Evolutionary conservation across 192 early-diverging fungal species (phyloP), one percentile per base, ranked within the genome.

Genomic region (Linderina pennispora): DNA sequence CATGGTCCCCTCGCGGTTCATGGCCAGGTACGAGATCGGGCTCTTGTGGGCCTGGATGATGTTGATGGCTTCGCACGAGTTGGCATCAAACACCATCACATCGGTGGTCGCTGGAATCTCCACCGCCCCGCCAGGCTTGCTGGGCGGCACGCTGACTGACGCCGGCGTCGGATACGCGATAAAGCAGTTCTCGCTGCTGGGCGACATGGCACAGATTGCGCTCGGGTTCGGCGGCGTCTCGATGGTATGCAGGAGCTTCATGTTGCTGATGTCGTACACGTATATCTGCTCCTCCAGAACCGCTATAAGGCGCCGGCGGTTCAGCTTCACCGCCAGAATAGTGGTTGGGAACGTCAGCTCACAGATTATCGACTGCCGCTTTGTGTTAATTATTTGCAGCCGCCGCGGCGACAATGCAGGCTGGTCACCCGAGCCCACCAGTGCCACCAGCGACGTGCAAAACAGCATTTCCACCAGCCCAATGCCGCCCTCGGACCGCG

Each of bases 401-500:
- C 89, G 77, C 45, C 93, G 78, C 35, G 92, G 90, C 25, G 89
- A 91, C 40, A 89, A 83, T 24, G 81, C 50, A 17, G 90, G 88
- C 48, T 92, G 89, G 53, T 93, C 90, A 7, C 92, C 92, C 15
- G 91, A 84, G 4, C 93, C 96, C 8, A 97, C 94, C 20, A 99
- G 76, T 2, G 96, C 96, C 0, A 99, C 90, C 5, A 99, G 75
- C n/a, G 86, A 90, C 4, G 96, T 99, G 45, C 85, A 92, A 48
- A 96, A 99, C 25, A 99, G 75, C 92, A 99, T 97, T 74, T 95
- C 94, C 23, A 94, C 91, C 39, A 94, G 89, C 8, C 90, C 92
- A 23, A 94, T 90, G 4, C 89, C 92, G 32, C 89, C 86, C 60
- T 88, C 89, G 16, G 78, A 86, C 85, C 88, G 89, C 38, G 82